Base-by-base conservation (phyloP, 768 basidiomycete genomes). In the Amanita thiersii region DNA sequence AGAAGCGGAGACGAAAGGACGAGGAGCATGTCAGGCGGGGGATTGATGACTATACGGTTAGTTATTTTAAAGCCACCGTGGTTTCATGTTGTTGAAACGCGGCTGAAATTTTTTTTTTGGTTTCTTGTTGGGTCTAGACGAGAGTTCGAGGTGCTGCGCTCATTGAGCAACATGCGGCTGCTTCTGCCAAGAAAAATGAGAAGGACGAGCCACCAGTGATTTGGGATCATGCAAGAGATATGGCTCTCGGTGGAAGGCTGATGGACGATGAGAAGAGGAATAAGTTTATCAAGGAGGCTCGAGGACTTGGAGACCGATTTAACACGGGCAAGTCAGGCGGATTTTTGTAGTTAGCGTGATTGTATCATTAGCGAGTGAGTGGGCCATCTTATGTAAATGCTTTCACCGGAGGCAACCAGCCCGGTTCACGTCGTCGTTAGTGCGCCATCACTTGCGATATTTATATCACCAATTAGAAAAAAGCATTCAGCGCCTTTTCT, bases 151-250 rank as follows among this genome's bases (percentile, higher is more conserved):
- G 68, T 29, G 61, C 69, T 14, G 68, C 79, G 0, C 61, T 86
- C 1, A 59, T 86, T 5, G 70, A 74, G 1, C 65, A 69, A 47
- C 81, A 86, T 48, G 46, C 60, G 38, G 44, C 63, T 1, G 18
- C 54, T 2, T 40, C 39, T 42, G 50, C 63, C 52, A 50, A 54
- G 40, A 50, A 55, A 56, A 61, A 62, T 56, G 44, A 66, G 11
- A 67, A 77, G 19, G 75, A 78, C 23, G 73, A 76, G 23, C 64
- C 73, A 0, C 63, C 76, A 0, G 81, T 55, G 0, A 88, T 97
- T 19, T 98, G 94, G 94, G 94, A 99, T 51, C 90, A 88, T 53
- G 67, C 78, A 25, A 70, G 91, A 20, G 90, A 94, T 59, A 96
- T 99, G 92, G 74, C 73, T 2, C 52, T 94, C 3, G 81, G 81